Evolutionary conservation across 2,329 filamentous ascomycete species (phyloP).

Genomic region (Aspergillus thermomutatus): DNA sequence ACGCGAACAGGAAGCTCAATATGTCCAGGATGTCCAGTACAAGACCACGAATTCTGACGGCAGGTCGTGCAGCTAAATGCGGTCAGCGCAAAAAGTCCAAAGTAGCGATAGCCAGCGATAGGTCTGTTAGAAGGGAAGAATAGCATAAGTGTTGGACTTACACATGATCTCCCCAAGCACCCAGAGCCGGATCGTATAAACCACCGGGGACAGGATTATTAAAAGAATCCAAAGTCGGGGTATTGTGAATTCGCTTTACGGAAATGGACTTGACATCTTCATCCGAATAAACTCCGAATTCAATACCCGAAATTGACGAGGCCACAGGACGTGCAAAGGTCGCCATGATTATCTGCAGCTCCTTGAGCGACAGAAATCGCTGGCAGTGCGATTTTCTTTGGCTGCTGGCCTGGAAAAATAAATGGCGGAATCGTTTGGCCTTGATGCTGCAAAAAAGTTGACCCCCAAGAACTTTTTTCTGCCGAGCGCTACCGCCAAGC

Average conservation of each 20-base stretch:
- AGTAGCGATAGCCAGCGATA: background rate
- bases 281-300: slow-evolving; percentile 80
- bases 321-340: slow-evolving; percentile 68
- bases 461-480: slow-evolving; percentile 38
- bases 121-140: background rate
- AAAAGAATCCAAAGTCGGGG: slow-evolving; percentile 88
- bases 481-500: slow-evolving; percentile 31
- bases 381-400: slow-evolving; percentile 21
- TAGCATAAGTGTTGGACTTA: slow-evolving; percentile 46
- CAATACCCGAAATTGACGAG: slow-evolving; percentile 79
- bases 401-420: slow-evolving; percentile 17
- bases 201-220: slow-evolving; percentile 86
- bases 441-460: slow-evolving; percentile 33
- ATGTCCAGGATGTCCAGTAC: slow-evolving; percentile 90
- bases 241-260: slow-evolving; percentile 90
- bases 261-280: slow-evolving; percentile 85
- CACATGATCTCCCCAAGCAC: slow-evolving; percentile 82
- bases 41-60: slow-evolving; percentile 74
- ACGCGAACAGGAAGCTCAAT: slow-evolving; percentile 91
- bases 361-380: slow-evolving; percentile 33
- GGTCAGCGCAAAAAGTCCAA: slow-evolving; percentile 9
- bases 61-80: slow-evolving; percentile 79
- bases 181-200: slow-evolving; percentile 87
- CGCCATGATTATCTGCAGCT: slow-evolving; percentile 41
- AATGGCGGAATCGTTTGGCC: slow-evolving; percentile 26